phyloP scores from a whole-genome alignment of 768 basidiomycete species.

The Podaxis sp. region DNA sequence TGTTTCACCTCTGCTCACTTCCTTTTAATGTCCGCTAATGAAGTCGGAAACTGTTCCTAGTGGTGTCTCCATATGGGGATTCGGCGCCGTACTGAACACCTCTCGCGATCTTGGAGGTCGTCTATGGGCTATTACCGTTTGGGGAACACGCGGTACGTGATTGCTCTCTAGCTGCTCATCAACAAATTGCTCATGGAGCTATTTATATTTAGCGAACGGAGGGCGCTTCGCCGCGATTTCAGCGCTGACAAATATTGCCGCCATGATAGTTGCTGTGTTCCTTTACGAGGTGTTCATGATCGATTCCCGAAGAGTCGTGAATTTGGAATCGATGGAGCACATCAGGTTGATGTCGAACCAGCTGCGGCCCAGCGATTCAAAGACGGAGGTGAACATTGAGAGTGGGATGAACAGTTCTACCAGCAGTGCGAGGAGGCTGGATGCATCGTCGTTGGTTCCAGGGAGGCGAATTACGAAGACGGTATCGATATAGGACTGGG shows the following conservation, averaged over 20 bases:
- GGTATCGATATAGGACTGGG: neutral
- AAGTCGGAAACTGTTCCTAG: neutral
- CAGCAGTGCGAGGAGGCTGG: neutral
- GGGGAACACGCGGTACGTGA: constrained; percentile 1
- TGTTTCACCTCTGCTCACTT: neutral
- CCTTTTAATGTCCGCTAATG: neutral
- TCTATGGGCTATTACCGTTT: constrained; percentile 6
- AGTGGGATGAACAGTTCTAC: neutral
- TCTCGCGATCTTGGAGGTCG: constrained; percentile 9
- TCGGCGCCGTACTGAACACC: constrained; percentile 5
- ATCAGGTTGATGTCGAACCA: neutral
- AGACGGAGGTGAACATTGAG: neutral
- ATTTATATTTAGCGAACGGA: constrained; percentile 2
- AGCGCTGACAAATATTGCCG: neutral
- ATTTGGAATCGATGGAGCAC: constrained; percentile 8
- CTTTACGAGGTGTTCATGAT: constrained; percentile 8
- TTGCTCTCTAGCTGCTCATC: neutral
- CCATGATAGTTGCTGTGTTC: neutral
- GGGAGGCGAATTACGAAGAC: neutral
- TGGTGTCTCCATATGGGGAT: constrained; percentile 7
- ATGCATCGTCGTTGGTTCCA: neutral
- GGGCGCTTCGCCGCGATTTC: constrained; percentile 5
- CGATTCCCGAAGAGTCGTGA: constrained; percentile 9
- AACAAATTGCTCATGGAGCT: neutral
- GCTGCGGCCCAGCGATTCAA: neutral